Conservation (phyloP, 768 basidiomycete species). For the Tulasnella sp. region DNA sequence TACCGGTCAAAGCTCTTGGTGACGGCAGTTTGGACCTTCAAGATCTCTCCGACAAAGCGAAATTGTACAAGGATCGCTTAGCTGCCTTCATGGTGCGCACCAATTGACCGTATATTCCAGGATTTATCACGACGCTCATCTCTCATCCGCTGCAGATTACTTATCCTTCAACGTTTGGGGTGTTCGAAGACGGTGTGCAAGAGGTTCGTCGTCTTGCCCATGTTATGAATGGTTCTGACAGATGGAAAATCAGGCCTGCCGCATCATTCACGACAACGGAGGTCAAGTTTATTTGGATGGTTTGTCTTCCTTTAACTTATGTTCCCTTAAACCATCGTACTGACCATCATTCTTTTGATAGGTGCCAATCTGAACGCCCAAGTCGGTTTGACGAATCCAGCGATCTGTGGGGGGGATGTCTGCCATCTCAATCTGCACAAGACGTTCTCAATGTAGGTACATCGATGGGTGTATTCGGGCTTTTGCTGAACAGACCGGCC, state of each 20-base stretch:
- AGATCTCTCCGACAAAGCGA: conserved; percentile 83
- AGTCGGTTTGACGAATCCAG: conserved; percentile 87
- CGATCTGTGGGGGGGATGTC: conserved; percentile 94
- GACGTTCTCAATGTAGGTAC: conserved; percentile 84
- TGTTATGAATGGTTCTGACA: not conserved
- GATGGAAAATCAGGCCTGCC: conserved; percentile 59
- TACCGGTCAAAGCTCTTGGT: conserved; percentile 81
- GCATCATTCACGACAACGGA: conserved; percentile 89
- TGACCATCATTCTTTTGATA: conserved; percentile 32
- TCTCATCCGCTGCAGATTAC: conserved; percentile 61
- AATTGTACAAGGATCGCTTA: conserved; percentile 83
- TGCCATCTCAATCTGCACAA: conserved; percentile 99
- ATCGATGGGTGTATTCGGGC: not conserved
- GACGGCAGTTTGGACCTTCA: conserved; percentile 87
- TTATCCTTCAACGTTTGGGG: conserved; percentile 96
- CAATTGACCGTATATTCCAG: conserved; percentile 12
- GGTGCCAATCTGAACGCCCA: conserved; percentile 93
- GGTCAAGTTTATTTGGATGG: conserved; percentile 98
- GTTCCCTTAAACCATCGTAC: not conserved
- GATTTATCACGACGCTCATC: not conserved
- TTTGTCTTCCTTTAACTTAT: conserved; percentile 32
- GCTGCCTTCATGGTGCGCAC: conserved; percentile 87
- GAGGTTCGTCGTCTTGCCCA: conserved; percentile 46
- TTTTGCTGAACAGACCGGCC: not conserved
- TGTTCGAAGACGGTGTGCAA: conserved; percentile 88